Base-by-base conservation (phyloP, 2,329 filamentous ascomycete genomes). In the Penicillium digitatum region DNA sequence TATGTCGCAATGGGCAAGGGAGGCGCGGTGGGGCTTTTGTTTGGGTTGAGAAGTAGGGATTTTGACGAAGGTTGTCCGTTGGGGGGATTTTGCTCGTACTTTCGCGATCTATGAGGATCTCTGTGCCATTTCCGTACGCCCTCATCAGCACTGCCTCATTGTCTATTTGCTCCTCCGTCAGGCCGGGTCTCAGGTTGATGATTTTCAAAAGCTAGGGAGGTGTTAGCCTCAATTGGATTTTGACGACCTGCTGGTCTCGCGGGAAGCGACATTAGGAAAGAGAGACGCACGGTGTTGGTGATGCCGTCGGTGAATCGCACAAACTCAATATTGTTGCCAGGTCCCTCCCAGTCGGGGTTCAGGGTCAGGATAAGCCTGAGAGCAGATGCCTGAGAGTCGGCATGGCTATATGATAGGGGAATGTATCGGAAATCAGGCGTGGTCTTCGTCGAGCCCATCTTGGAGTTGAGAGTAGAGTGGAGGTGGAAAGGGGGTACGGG, bases 291-390 rank as follows among this genome's bases (percentile, higher is more conserved):
- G 62, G 92, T 97, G 76, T 99, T 99, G 63, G 94, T 99, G 76
- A 97, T 99, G 69, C 94, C 94, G 69, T 99, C 94, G 37, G 91
- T 99, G 78, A 97, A 99, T 61, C 89, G 87, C 63, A 90, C 82
- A 70, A 97, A 90, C 68, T 94, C 86, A 66, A 99, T 82, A 40
- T 87, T 83, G 54, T 89, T 88, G 61, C 86, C 84, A 34, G 82
- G 78, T 45, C 82, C 81, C 63, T 85, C 81, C 94, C 94, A 99
- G 66, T 95, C 85, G 11, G 92, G 92, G 56, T 87, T 83, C 58
- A 96, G 80, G 27, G 89, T 83, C 64, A 90, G 79, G 66, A 96
- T 86, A 60, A 99, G 84, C 61, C 83, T 82, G 58, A 89, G 80
- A 50, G 92, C 93, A 20, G 93, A 95, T 55, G 83, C 80, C 61